These are phyloP conservation scores for Acanthamoeba rhysodes DNA, from an alignment of 208 protist genomes.

Conservation along the genomic window DNA sequence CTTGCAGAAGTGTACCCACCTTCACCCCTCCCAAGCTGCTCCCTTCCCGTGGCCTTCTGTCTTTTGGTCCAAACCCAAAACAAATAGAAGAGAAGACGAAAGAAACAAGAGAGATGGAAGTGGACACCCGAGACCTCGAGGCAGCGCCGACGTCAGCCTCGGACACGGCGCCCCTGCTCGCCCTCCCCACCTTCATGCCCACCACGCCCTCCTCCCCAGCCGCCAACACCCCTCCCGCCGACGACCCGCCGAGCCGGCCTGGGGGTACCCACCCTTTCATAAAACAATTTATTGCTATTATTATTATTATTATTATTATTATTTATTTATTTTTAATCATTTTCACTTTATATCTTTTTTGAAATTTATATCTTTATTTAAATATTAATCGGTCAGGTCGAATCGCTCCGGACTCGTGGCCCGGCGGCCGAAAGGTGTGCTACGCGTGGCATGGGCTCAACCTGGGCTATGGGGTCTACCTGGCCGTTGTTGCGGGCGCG, in stretches of 20 bases:
- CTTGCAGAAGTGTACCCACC: too few species aligned
- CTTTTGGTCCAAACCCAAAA: not conserved
- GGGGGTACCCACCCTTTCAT: too few species aligned
- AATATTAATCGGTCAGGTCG: not conserved
- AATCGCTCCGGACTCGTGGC: not conserved
- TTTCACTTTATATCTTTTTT: too few species aligned
- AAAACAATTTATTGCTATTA: not conserved
- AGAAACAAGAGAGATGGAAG: not conserved
- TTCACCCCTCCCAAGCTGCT: too few species aligned
- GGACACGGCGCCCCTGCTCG: not conserved
- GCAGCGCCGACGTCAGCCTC: not conserved
- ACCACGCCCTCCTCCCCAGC: not conserved
- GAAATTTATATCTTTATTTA: not conserved
- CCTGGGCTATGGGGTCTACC: slow-evolving; percentile 3
- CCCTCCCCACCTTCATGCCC: not conserved
- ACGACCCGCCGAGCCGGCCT: too few species aligned
- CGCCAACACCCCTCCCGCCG: too few species aligned
- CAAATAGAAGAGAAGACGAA: not conserved
- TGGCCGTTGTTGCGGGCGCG: not conserved
- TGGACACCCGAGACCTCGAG: not conserved
- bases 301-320: not conserved
- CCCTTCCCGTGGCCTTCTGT: not conserved
- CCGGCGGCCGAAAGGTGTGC: not conserved
- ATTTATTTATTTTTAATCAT: not conserved
- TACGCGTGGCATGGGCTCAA: not conserved